Evolutionary conservation across 129 eudicot species (phyloP), one percentile per base, ranked within the genome.

Genomic region (Helianthus annuus): DNA sequence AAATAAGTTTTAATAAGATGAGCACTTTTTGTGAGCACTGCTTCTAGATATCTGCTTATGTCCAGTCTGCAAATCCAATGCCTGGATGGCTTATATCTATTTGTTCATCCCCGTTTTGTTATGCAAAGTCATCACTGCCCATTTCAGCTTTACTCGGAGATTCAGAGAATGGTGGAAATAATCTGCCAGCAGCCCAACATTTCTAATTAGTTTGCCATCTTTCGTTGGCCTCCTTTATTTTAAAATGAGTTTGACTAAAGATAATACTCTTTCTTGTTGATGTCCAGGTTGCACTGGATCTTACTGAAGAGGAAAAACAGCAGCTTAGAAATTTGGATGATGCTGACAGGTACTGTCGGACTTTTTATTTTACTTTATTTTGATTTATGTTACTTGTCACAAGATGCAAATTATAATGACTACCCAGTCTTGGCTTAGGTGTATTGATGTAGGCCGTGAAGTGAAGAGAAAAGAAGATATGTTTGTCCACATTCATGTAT

Each of bases 261-360:
- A 32, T 56, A 63, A n/a, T 29, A 54, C 58, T 54, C 34, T 67
- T 7, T 66, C 19, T 6, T 66, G 49, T 39, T 24, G 62, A 48
- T 55, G 46, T 68, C 24, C 80, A 94, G 99, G 80, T 90, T 72
- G 96, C 99, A 7, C 78, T 94, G 85, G 96, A 94, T 53, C 54
- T 90, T 49, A 86, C 83, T 0, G 93, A 90, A 77, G 91, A 85
- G 73, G 98, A 93, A 71, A 86, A 94, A 74, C 87, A 84, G 69
- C 88, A 82, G 57, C 76, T 94, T 73, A 79, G 57, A 77, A 57
- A 77, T 44, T 63, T 81, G 73, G 96, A 86, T 76, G 89, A 83
- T 51, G 74, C 54, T 11, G 75, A 29, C 83, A 90, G 98, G 98
- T 93, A 78, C 73, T 27, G 65, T 24, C 69, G 45, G 38, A 57